These are phyloP conservation scores for Pyricularia sp. DNA, from an alignment of 2,329 filamentous ascomycete genomes.

Conservation along the genomic window DNA sequence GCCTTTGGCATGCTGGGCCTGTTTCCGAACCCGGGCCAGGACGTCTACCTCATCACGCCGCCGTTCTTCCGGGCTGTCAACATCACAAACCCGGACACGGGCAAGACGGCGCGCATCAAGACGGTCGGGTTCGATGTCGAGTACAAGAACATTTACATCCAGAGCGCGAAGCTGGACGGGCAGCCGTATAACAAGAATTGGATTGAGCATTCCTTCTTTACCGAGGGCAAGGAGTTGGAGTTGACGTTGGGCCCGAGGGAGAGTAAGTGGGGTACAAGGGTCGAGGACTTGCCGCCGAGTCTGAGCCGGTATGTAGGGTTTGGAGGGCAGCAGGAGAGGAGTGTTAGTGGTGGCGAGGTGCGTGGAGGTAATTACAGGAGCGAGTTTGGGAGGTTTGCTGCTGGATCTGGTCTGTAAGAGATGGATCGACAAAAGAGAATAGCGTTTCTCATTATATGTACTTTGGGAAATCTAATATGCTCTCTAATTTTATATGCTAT, in stretches of 20 bases:
- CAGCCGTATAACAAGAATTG: constrained; percentile 53
- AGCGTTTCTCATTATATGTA: not conserved
- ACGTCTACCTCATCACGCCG: constrained; percentile 62
- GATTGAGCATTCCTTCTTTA: constrained; percentile 60
- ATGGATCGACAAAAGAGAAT: not conserved
- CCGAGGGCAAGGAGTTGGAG: constrained; percentile 54
- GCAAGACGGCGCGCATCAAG: constrained; percentile 48
- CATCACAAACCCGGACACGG: constrained; percentile 46
- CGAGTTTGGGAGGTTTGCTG: not conserved
- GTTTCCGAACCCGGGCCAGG: constrained; percentile 59
- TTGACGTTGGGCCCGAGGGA: constrained; percentile 50
- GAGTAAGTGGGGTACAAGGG: constrained; percentile 53
- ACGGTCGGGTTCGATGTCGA: constrained; percentile 52
- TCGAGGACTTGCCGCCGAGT: constrained; percentile 55
- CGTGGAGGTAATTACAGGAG: not conserved
- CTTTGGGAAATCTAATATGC: not conserved
- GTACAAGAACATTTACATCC: constrained; percentile 52
- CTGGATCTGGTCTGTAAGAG: not conserved
- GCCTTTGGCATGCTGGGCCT: constrained; percentile 61
- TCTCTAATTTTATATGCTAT: not conserved
- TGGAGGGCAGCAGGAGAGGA: not conserved
- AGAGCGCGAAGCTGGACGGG: constrained; percentile 55
- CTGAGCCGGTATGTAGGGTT: constrained; percentile 27
- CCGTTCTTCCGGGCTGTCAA: constrained; percentile 56
- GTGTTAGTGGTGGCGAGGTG: not conserved